Evolutionary conservation across 2,329 filamentous ascomycete species (phyloP), one percentile per base, ranked within the genome.

Genomic region (Cadophora luteo-olivacea): DNA sequence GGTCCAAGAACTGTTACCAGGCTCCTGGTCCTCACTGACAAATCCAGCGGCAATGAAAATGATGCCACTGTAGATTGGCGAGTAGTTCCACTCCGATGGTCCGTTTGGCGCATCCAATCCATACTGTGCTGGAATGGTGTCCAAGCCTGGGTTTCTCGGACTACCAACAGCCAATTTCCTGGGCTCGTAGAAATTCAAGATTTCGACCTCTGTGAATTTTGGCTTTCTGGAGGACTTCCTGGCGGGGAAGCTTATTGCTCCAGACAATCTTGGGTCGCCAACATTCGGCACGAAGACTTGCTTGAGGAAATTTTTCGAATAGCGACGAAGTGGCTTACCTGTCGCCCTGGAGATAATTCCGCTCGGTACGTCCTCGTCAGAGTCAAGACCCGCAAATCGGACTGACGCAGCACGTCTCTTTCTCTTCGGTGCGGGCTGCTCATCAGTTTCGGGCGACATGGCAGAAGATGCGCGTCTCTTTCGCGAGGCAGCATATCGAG

Each of bases 91-190:
- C 24, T 22, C 55, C 3, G n/a, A 16, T 14, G 61, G 33, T 5
- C 41, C 24, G 4, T 65, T 38, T 36, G 61, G 66, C 24, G 32
- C 22, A 24, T 32, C 24, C 25, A 73, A 38, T 41, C 72, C 70
- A 65, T 73, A 72, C 33, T 19, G 61, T 14, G 54, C 25, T 1
- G 76, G 76, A 24, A 78, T 24, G 16, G 72, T 72, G 16, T 71
- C 68, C n/a, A 78, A 48, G 2, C 75, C 76, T 11, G 74, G 74
- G 64, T 78, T 78, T 29, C 14, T 38, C 25, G 65, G 61, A 49
- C 62, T 66, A 33, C 58, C 64, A 1, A 54, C 54, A 24, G 62
- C 52, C n/a, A 74, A 61, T 58, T 71, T 72, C 61, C 72, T 73
- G 0, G 73, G 70, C 38, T 74, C 71, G 25, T 65, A 72, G 49